phyloP scores from a whole-genome alignment of 192 early-diverging fungal species.

The Backusella tuberculispora region DNA sequence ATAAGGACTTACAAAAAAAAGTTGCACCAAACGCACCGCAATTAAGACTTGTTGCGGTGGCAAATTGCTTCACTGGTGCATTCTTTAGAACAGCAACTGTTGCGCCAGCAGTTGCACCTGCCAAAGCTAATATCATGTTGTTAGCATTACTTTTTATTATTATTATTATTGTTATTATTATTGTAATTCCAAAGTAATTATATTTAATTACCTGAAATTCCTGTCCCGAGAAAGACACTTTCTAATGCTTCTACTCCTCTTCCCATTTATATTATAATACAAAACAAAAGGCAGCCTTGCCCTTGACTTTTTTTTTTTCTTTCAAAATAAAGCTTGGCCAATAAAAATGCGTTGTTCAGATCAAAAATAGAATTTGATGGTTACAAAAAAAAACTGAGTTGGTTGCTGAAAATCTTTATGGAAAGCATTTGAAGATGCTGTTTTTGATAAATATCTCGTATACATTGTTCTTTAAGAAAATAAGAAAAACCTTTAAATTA shows the following conservation, averaged over 20 bases:
- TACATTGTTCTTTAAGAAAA: too few relatives aligned
- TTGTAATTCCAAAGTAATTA: neutral
- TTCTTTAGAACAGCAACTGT: constrained; percentile 49
- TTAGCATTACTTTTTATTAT: neutral
- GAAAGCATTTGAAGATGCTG: too few relatives aligned
- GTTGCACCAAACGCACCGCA: constrained; percentile 54
- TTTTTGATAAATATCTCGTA: too few relatives aligned
- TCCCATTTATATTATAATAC: neutral
- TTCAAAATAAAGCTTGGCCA: neutral
- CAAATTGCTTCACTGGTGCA: constrained; percentile 46
- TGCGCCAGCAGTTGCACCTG: constrained; percentile 49
- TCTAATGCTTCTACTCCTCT: constrained; percentile 16
- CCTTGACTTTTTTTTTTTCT: constrained; percentile 17
- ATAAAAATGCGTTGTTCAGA: neutral
- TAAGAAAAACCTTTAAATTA: too few relatives aligned
- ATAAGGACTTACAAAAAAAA: constrained; percentile 49
- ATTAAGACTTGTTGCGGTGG: constrained; percentile 51
- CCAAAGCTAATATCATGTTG: constrained; percentile 30
- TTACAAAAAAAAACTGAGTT: neutral
- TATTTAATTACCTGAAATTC: constrained; percentile 10
- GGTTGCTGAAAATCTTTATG: too few relatives aligned
- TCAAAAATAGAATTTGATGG: neutral
- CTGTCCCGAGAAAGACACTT: constrained; percentile 14
- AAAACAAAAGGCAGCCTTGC: neutral
- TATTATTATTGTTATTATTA: neutral